Percentiles rank a stretch among this genome's conserved stretches.
Evolutionary conservation across 106 monocot genomes (phyloP).

Genomic region (Apostasia shenzhenica): DNA sequence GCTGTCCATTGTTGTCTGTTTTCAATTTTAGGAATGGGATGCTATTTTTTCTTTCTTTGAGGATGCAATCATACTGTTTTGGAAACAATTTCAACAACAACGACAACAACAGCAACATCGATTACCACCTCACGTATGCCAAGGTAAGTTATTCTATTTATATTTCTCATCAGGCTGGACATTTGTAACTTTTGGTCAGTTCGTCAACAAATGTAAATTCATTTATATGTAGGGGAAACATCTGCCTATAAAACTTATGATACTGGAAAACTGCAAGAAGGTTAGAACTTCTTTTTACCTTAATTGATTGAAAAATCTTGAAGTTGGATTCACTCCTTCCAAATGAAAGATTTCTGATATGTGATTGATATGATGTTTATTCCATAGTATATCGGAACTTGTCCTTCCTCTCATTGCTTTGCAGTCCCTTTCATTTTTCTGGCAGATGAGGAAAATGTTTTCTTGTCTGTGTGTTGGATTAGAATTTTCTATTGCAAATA

Average conservation of each 20-base stretch:
- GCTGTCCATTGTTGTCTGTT: neutral
- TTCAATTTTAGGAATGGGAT: conserved; percentile 54
- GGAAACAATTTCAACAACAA: conserved; percentile 27
- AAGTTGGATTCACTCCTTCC: neutral
- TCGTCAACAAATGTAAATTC: neutral
- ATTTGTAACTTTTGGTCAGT: too few species aligned
- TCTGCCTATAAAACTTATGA: conserved; percentile 1
- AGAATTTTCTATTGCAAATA: neutral
- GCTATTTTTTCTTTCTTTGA: conserved; percentile 61
- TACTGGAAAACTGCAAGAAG: conserved; percentile 14
- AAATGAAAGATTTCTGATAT: neutral
- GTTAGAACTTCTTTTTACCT: conserved; percentile 2
- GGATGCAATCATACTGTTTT: conserved; percentile 44
- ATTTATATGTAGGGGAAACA: conserved; percentile 13
- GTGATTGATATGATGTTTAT: neutral
- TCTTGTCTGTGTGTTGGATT: neutral
- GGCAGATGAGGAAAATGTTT: neutral
- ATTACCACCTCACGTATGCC: neutral
- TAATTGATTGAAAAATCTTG: conserved; percentile 3
- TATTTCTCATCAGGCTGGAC: too few species aligned
- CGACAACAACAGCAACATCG: conserved; percentile 25
- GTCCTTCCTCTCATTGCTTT: too few species aligned
- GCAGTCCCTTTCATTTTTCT: too few species aligned
- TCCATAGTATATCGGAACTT: too few species aligned
- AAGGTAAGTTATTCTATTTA: neutral